These are phyloP conservation scores for Sarocladiaceae sp. DNA, from an alignment of 2,329 filamentous ascomycete genomes.

Conservation along the genomic window DNA sequence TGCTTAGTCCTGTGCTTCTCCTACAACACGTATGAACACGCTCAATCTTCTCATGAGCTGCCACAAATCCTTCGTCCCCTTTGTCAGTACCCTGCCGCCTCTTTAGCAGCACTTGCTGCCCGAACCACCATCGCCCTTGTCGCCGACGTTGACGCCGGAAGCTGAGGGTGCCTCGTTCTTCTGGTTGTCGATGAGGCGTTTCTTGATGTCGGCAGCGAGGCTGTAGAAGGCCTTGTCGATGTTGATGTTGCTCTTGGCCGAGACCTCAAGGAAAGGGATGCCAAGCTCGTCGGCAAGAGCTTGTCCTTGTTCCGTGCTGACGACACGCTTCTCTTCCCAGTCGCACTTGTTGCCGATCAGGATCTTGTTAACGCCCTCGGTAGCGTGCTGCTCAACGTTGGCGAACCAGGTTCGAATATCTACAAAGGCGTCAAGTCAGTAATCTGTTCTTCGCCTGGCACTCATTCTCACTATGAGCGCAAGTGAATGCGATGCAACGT, in stretches of 20 bases:
- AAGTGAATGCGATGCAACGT: no score
- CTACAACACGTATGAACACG: slow-evolving; percentile 1
- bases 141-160: slow-evolving; percentile 63
- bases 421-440: slow-evolving; percentile 41
- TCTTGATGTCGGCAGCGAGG: slow-evolving; percentile 95
- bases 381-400: slow-evolving; percentile 96
- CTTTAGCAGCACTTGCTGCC: slow-evolving; percentile 73
- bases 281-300: slow-evolving; percentile 90
- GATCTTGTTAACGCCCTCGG: slow-evolving; percentile 99
- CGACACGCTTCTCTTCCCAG: slow-evolving; percentile 97
- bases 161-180: slow-evolving; percentile 62
- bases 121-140: slow-evolving; percentile 47
- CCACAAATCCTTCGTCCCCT: background rate
- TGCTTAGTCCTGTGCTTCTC: slow-evolving; percentile 4
- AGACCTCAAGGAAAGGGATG: slow-evolving; percentile 97
- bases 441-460: no score
- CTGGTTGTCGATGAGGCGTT: slow-evolving; percentile 87
- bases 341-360: slow-evolving; percentile 99
- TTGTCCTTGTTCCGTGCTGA: slow-evolving; percentile 89
- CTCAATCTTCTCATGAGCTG: background rate
- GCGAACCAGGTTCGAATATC: slow-evolving; percentile 99
- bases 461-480: no score
- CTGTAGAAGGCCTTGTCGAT: slow-evolving; percentile 98
- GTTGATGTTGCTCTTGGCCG: slow-evolving; percentile 99
- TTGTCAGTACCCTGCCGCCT: background rate